Base-by-base conservation (phyloP, 352 stramenopile species). In the Elongisporangium anandrum region DNA sequence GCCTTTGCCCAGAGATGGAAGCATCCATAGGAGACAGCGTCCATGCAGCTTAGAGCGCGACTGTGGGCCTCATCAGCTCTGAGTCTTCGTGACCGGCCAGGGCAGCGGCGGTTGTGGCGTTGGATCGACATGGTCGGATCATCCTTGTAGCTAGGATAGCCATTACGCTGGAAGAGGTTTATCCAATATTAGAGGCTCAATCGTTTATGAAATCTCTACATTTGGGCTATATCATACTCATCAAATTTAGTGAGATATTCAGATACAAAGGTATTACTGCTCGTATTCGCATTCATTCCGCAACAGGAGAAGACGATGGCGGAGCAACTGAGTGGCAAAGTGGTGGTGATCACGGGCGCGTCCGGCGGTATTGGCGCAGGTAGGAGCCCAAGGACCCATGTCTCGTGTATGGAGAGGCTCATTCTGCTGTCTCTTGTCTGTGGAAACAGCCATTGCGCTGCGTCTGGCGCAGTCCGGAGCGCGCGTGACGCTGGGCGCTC, bases 321-420 rank as follows among this genome's bases (percentile, higher is more conserved):
- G 20, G 60, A 70, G 65, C 62, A 70, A 24, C 70, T 97, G 57
- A 64, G 60, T 13, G 70, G 71, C 41, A 96, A 97, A 66, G 82
- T 97, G 53, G 90, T 79, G 6, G 68, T 97, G 48, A 83, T 97
- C 50, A 95, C 89, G 19, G 91, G 91, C 51, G 92, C 90, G 7
- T 95, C 89, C 0, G 89, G 77, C 10, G 92, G 92, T 41, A 97
- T 97, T 57, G 91, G 92, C 34, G 78, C 78, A 52, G 77, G 73
- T 82, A 34, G 16, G 57, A 39, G 34, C 15, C 8, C 6, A 38
- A 9, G 26, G 6, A 9, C 7, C 6, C 6, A 5, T 38, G 26
- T 38, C 26, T 45, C 5, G 34, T 17, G 13, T 7, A 45, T 45
- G 34, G 10, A 17, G 9, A 45, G 1, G 34, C 34, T 45, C 34